Evolutionary conservation across 768 basidiomycete genomes (phyloP), one percentile per base, ranked within the genome.

Genomic region (Mycena vitilis): DNA sequence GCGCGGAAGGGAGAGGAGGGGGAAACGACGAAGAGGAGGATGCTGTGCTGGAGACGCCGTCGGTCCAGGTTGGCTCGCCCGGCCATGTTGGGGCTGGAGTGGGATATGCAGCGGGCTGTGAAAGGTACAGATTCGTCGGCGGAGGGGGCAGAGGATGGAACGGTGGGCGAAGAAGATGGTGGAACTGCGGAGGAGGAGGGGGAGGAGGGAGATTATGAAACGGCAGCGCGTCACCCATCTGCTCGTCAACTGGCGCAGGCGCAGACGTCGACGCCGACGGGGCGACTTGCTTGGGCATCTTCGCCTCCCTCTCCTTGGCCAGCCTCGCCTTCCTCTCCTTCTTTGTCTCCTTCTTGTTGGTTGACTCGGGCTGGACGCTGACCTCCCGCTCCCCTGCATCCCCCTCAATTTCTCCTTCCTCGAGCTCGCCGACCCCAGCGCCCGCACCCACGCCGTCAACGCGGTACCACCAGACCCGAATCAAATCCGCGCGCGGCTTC

Each of bases 391-490:
- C 78, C 25, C 63, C 78, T 38, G 71, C 78, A 59, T 83, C 83
- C 4, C 78, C 84, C 59, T 83, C 83, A 57, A 86, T 86, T 70
- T 86, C 85, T 3, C 84, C 85, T 68, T 86, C 84, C 69, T 85
- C 85, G 20, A 85, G 80, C 73, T 86, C 85, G 6, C 81, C 81
- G 6, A 82, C 83, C 5, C 81, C 79, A 6, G 78, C 74, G 54
- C 77, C 78, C n/a, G 81, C 81, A 53, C 80, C 81, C 11, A 81
- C 74, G 2, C 81, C 81, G 51, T 81, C 80, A 22, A 81, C 79
- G 12, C 83, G 81, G 72, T 84, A 86, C 84, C 85, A 86, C 83
- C 84, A 85, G 22, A 82, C 84, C 51, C 80, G 79, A 60, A 86
- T 83, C 47, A 82, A 73, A 65, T 86, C 85, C 44, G 81, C 81